These are phyloP conservation scores for Pyrus communis DNA, from an alignment of 306 rosid species.

Conservation along the genomic window DNA sequence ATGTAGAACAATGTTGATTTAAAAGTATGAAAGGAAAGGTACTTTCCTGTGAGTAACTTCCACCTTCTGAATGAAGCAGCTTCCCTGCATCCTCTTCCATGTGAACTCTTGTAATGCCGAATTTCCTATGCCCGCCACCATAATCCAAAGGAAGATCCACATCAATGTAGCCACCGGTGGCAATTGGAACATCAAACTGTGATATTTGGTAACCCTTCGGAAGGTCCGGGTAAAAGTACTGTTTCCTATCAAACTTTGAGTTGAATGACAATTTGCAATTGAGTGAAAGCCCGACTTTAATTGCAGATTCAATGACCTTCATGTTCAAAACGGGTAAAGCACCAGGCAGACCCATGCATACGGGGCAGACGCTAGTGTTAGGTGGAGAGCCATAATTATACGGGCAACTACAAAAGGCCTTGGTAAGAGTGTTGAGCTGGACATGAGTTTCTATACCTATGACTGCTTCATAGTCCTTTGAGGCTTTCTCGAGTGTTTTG, in stretches of 20 bases:
- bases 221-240: constrained; percentile 89
- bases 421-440: constrained; percentile 80
- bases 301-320: constrained; percentile 66
- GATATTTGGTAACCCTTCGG: constrained; percentile 97
- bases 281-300: constrained; percentile 77
- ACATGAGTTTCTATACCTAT: constrained; percentile 94
- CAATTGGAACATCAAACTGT: constrained; percentile 93
- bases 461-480: constrained; percentile 65
- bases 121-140: constrained; percentile 87
- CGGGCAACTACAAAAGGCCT: constrained; percentile 85
- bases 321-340: constrained; percentile 81
- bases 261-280: constrained; percentile 69
- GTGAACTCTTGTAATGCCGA: constrained; percentile 96
- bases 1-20: background rate
- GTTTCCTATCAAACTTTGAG: constrained; percentile 95
- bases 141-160: constrained; percentile 75
- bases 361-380: constrained; percentile 64
- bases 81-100: constrained; percentile 99
- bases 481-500: constrained; percentile 41
- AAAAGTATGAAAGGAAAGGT: constrained; percentile 2
- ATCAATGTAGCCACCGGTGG: constrained; percentile 61
- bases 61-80: constrained; percentile 76
- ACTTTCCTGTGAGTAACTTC: constrained; percentile 65
- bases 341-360: constrained; percentile 97
- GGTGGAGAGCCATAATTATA: constrained; percentile 75